Evolutionary conservation across 306 rosid species (phyloP).

Genomic region (Cicer pinnatifidum): DNA sequence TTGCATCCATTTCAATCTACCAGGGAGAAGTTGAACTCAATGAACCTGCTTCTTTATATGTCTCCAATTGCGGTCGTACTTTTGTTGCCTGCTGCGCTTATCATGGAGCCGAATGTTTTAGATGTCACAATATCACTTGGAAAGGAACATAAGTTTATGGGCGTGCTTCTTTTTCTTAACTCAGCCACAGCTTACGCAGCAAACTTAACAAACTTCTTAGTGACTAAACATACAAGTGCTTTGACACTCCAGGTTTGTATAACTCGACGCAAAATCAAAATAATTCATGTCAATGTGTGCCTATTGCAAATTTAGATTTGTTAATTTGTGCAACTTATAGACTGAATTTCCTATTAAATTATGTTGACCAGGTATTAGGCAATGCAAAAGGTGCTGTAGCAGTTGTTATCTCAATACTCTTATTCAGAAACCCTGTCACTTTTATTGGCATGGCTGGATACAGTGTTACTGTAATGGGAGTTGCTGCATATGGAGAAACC

Average conservation of each 20-base stretch:
- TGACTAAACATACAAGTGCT: conserved; percentile 96
- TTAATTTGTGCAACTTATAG: conserved; percentile 1
- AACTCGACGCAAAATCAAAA: neutral
- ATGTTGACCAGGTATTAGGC: conserved; percentile 76
- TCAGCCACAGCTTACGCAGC: conserved; percentile 86
- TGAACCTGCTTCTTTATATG: conserved; percentile 95
- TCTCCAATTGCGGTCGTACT: conserved; percentile 84
- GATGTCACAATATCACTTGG: conserved; percentile 68
- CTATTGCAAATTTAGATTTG: conserved; percentile 24
- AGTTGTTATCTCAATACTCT: conserved; percentile 92
- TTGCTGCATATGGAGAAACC: conserved; percentile 89
- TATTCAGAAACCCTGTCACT: conserved; percentile 92
- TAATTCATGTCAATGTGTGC: conserved; percentile 7
- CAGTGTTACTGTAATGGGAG: conserved; percentile 78
- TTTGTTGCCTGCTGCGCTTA: conserved; percentile 82
- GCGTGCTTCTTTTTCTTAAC: conserved; percentile 87
- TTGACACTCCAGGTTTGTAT: conserved; percentile 85
- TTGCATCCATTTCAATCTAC: conserved; percentile 39
- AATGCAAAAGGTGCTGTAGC: conserved; percentile 99
- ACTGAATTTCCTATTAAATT: conserved; percentile 1
- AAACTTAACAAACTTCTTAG: conserved; percentile 93
- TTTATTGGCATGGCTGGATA: conserved; percentile 87
- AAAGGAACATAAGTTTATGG: conserved; percentile 75
- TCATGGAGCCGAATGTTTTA: conserved; percentile 87
- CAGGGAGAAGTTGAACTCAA: conserved; percentile 97